Conservation (phyloP, 768 basidiomycete species). For the Gymnopilus junonius region DNA sequence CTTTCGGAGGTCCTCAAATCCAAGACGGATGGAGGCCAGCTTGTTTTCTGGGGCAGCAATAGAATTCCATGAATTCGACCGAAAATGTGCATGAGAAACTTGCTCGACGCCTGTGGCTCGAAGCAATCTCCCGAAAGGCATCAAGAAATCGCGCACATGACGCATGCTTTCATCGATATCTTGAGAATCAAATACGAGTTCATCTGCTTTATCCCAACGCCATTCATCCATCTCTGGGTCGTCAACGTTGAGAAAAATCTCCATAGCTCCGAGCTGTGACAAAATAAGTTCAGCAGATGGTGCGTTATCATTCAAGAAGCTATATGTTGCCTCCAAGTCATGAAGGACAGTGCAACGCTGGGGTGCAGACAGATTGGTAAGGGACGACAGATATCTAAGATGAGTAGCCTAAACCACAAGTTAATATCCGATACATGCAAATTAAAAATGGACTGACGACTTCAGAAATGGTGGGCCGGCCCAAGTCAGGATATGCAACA, state of each 20-base stretch:
- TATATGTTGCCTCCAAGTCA: slow-evolving; percentile 48
- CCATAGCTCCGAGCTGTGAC: slow-evolving; percentile 23
- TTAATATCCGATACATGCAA: neutral
- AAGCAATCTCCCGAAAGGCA: slow-evolving; percentile 35
- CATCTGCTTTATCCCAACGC: slow-evolving; percentile 42
- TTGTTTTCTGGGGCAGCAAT: slow-evolving; percentile 5
- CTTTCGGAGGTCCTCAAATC: slow-evolving; percentile 39
- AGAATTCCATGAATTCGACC: slow-evolving; percentile 3
- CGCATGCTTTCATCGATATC: slow-evolving; percentile 29
- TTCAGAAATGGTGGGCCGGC: slow-evolving; percentile 42
- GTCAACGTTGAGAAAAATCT: slow-evolving; percentile 52
- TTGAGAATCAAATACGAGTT: slow-evolving; percentile 42
- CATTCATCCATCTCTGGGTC: slow-evolving; percentile 38
- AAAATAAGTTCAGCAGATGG: slow-evolving; percentile 19
- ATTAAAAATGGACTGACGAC: slow-evolving; percentile 41
- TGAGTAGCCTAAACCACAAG: slow-evolving; percentile 42
- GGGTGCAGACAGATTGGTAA: slow-evolving; percentile 22
- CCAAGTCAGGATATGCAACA: slow-evolving; percentile 40
- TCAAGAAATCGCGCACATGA: slow-evolving; percentile 39
- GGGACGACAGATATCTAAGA: slow-evolving; percentile 35
- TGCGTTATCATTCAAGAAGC: slow-evolving; percentile 39
- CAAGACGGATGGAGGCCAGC: slow-evolving; percentile 23
- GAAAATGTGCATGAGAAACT: slow-evolving; percentile 26
- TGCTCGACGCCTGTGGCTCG: slow-evolving; percentile 34
- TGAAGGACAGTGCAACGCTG: slow-evolving; percentile 32